Evolutionary conservation across 345 rosid genomes (phyloP).

Genomic region (Sonneratia alba): DNA sequence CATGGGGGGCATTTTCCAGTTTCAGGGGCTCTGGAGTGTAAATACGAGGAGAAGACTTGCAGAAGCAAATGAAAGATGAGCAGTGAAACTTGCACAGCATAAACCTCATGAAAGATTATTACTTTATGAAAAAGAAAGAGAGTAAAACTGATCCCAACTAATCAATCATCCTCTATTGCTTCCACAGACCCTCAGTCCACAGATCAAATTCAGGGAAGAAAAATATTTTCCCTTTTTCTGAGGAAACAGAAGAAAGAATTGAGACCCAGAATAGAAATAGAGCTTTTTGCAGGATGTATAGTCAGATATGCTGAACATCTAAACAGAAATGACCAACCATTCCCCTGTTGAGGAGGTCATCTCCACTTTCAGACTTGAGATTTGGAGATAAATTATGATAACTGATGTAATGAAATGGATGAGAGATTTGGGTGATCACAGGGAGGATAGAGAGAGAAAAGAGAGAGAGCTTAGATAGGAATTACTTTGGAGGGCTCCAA

Average conservation of each 20-base stretch:
- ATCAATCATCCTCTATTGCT: slow-evolving; percentile 1
- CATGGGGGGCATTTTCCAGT: slow-evolving; percentile 42
- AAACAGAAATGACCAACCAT: not conserved
- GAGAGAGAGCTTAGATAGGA: not conserved
- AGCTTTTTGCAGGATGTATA: slow-evolving; percentile 3
- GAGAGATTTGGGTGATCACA: not conserved
- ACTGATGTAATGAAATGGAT: not conserved
- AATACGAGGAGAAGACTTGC: slow-evolving; percentile 56
- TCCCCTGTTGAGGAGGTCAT: not conserved
- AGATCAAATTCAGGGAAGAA: not conserved
- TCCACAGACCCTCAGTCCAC: not conserved
- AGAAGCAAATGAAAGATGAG: slow-evolving; percentile 55
- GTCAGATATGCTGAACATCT: not conserved
- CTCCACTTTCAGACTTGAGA: not conserved
- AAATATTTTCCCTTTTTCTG: not conserved
- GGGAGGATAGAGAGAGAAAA: not conserved
- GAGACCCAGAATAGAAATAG: slow-evolving; percentile 6
- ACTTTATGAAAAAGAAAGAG: not conserved
- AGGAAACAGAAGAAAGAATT: slow-evolving; percentile 1
- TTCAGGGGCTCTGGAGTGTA: slow-evolving; percentile 40
- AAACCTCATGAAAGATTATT: slow-evolving; percentile 51
- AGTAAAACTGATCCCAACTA: not conserved
- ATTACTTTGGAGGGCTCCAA: not conserved
- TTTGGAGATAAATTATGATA: not conserved
- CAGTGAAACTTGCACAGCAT: slow-evolving; percentile 58